Conservation (phyloP, 2,329 filamentous ascomycete species). For the Cordyceps sp. region DNA sequence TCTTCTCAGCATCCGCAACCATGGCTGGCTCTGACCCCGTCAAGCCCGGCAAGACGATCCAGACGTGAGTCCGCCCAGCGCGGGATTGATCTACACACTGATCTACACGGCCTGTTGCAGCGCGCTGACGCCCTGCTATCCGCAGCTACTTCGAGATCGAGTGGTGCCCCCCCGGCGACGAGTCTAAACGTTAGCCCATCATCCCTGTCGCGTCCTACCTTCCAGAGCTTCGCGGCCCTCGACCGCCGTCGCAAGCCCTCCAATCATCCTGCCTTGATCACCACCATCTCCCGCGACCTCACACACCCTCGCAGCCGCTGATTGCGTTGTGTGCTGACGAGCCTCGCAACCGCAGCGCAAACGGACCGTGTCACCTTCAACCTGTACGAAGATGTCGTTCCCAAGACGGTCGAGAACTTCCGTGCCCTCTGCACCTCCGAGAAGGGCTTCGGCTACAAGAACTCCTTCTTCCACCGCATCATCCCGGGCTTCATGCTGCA, state of each 20-base stretch:
- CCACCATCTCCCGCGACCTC: too few relatives aligned
- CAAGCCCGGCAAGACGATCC: too few relatives aligned
- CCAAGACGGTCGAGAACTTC: slow-evolving; percentile 82
- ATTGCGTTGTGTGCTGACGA: slow-evolving; percentile 3
- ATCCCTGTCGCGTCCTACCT: too few relatives aligned
- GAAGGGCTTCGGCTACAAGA: slow-evolving; percentile 70
- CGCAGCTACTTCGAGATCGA: slow-evolving; percentile 56
- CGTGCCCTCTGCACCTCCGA: slow-evolving; percentile 63
- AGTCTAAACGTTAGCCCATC: too few relatives aligned
- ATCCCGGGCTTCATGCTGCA: slow-evolving; percentile 92
- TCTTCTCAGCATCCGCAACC: slow-evolving; percentile 43
- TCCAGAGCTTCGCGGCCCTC: neutral
- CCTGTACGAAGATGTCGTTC: slow-evolving; percentile 72
- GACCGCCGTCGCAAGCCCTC: too few relatives aligned
- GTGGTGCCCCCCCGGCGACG: too few relatives aligned
- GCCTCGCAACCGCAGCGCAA: slow-evolving; percentile 35
- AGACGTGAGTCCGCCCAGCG: too few relatives aligned
- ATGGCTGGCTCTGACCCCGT: slow-evolving; percentile 37
- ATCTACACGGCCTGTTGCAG: too few relatives aligned
- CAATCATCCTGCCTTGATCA: too few relatives aligned
- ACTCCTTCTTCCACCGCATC: slow-evolving; percentile 80
- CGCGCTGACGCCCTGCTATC: neutral
- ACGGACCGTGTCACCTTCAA: slow-evolving; percentile 72
- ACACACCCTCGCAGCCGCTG: too few relatives aligned
- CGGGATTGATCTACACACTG: too few relatives aligned